These are phyloP conservation scores for Calocera viscosa DNA, from an alignment of 768 basidiomycete genomes.

Conservation along the genomic window DNA sequence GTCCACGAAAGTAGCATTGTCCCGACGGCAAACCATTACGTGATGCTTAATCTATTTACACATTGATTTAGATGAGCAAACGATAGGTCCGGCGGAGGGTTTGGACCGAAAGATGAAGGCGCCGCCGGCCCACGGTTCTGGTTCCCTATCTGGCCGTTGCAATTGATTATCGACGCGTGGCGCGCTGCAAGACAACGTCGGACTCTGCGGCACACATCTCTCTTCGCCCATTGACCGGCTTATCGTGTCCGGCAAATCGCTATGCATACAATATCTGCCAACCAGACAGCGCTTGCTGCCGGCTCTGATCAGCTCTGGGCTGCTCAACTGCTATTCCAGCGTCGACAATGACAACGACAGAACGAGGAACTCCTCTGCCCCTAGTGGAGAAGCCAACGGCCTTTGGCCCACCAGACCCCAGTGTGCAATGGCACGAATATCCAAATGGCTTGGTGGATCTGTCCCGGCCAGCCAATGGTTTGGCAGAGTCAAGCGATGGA, in stretches of 20 bases:
- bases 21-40: too few relatives aligned
- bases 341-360: not conserved
- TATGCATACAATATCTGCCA: not conserved
- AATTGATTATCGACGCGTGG: constrained; percentile 3
- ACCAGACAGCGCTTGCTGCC: not conserved
- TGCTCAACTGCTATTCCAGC: not conserved
- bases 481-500: not conserved
- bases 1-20: too few relatives aligned
- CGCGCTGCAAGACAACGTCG: not conserved
- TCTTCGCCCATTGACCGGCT: not conserved
- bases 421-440: not conserved
- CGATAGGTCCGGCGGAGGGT: not conserved
- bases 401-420: not conserved
- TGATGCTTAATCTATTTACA: too few relatives aligned
- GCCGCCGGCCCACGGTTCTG: not conserved
- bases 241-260: not conserved
- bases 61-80: too few relatives aligned
- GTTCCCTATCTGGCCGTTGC: too few relatives aligned
- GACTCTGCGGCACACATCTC: not conserved
- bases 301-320: not conserved
- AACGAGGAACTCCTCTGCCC: not conserved
- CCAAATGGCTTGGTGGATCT: not conserved
- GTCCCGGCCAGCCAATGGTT: not conserved
- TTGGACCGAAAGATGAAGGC: not conserved
- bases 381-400: not conserved